Evolutionary conservation across 2,329 filamentous ascomycete species (phyloP), one percentile per base, ranked within the genome.

Genomic region (Diaporthe australafricana): DNA sequence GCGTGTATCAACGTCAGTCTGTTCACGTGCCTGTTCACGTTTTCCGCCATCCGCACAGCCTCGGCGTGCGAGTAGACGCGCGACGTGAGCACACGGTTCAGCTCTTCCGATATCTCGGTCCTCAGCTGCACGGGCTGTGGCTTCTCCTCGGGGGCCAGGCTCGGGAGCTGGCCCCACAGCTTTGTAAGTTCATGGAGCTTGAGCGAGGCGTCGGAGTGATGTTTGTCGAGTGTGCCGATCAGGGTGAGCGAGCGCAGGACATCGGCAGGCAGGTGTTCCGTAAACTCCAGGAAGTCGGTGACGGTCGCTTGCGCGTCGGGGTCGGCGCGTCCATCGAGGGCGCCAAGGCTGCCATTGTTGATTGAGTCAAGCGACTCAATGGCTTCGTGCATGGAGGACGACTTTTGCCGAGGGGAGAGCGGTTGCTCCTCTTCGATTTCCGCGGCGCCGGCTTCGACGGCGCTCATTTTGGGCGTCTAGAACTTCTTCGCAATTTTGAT

Each of bases 271-370:
- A 93, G 86, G 80, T 92, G 91, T 79, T 93, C 91, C 76, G 90
- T 92, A 75, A 90, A 91, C 78, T 92, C 90, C 79, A 92, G 87
- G 78, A 92, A 92, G 80, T 92, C 90, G 72, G 89, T 91, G 22
- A 92, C 87, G n/a, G 90, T 92, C 8, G 91, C 90, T 76, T 92
- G 90, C 32, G 89, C 89, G 82, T 93, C 91, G 7, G 90, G 90
- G 74, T 92, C 90, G 68, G 86, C 85, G 75, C 88, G 87, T 78
- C 87, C 83, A 71, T 84, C 83, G 73, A 89, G 83, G 1, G 85
- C 80, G 70, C 81, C 81, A 70, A 87, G 81, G 6, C 42, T 60
- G 20, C 79, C 76, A 74, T 82, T 83, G 72, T 79, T 81, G 40
- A 80, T 74, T 22, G 79, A 72, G 35, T 76, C 76, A 40, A 79